These are phyloP conservation scores for Meyerozyma sp. DNA, from an alignment of 1,139 yeast genomes.

Conservation along the genomic window DNA sequence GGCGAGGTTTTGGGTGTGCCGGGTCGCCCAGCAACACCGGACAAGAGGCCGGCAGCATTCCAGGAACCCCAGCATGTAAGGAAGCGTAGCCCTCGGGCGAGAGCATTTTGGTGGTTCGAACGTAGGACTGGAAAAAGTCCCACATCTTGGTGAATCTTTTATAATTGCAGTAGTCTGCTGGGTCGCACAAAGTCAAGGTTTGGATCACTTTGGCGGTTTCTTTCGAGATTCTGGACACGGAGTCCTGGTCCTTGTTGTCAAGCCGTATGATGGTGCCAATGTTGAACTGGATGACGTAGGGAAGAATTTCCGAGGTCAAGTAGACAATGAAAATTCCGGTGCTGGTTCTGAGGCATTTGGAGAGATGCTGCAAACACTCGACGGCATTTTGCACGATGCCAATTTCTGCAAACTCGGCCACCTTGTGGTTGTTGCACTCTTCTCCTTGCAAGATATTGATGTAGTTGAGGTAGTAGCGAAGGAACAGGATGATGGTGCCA, in stretches of 20 bases:
- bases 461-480: slow-evolving; percentile 26
- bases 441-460: slow-evolving; percentile 33
- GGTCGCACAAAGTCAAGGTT: not conserved
- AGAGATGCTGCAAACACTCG: slow-evolving; percentile 7
- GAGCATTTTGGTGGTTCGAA: not conserved
- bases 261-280: slow-evolving; percentile 33
- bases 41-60: not conserved
- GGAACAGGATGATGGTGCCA: slow-evolving; percentile 23
- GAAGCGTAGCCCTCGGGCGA: not conserved
- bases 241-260: slow-evolving; percentile 3
- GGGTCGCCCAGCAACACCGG: not conserved
- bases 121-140: slow-evolving; percentile 1
- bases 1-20: not conserved
- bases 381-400: slow-evolving; percentile 16
- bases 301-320: slow-evolving; percentile 26
- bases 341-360: not conserved
- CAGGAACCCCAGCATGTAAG: not conserved
- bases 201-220: not conserved
- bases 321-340: not conserved
- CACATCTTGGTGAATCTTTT: not conserved
- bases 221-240: not conserved
- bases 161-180: not conserved
- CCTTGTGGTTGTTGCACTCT: slow-evolving; percentile 18
- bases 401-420: slow-evolving; percentile 18
- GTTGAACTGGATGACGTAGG: slow-evolving; percentile 29